Percentiles rank a stretch among this genome's conserved stretches.
These are phyloP conservation scores for Candida nonsorbophila DNA, from an alignment of 805 yeast genomes.

Conservation along the genomic window DNA sequence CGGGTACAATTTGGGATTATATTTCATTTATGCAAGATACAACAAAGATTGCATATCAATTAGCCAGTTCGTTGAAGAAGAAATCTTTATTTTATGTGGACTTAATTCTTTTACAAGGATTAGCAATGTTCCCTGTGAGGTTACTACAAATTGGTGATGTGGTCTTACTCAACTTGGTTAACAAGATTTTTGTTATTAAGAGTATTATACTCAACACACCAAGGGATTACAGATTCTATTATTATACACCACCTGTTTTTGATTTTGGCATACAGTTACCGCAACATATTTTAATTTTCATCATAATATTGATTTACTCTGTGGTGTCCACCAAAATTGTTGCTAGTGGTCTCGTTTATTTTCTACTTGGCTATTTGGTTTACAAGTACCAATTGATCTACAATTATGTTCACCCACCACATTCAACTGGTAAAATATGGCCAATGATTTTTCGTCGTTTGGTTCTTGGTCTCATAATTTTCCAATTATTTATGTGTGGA, in stretches of 20 bases:
- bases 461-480: slow-evolving; percentile 48
- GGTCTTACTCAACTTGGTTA: slow-evolving; percentile 35
- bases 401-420: slow-evolving; percentile 59
- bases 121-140: slow-evolving; percentile 57
- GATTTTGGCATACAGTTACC: slow-evolving; percentile 60
- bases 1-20: slow-evolving; percentile 59
- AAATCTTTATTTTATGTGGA: slow-evolving; percentile 52
- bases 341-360: slow-evolving; percentile 53
- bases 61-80: slow-evolving; percentile 48
- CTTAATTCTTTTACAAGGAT: slow-evolving; percentile 65
- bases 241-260: slow-evolving; percentile 54
- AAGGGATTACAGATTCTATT: slow-evolving; percentile 44
- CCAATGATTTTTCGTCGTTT: slow-evolving; percentile 55
- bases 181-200: slow-evolving; percentile 33
- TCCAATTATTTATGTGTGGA: slow-evolving; percentile 62
- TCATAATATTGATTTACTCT: slow-evolving; percentile 54
- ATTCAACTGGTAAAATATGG: slow-evolving; percentile 65
- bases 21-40: slow-evolving; percentile 54
- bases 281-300: slow-evolving; percentile 54
- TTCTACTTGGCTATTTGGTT: slow-evolving; percentile 51
- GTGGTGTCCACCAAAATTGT: slow-evolving; percentile 58
- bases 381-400: slow-evolving; percentile 59
- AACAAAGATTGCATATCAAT: slow-evolving; percentile 50
- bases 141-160: slow-evolving; percentile 54
- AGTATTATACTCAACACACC: slow-evolving; percentile 43